Percentiles rank a stretch among this genome's conserved stretches.
Evolutionary conservation across 2,329 filamentous ascomycete species (phyloP).

Genomic region (Ascochyta koolunga): DNA sequence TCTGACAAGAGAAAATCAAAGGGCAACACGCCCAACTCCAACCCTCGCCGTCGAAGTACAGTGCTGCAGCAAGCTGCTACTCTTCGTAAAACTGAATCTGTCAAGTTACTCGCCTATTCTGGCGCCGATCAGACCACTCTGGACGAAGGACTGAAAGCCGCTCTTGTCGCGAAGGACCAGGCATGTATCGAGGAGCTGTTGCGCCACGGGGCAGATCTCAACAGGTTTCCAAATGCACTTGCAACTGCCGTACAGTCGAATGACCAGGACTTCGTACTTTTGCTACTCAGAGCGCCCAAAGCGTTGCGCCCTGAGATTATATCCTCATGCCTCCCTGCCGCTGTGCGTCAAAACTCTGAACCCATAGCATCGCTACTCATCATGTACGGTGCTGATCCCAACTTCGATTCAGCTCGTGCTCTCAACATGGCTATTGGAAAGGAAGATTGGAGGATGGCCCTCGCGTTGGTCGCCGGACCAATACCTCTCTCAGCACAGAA

Average conservation of each 20-base stretch:
- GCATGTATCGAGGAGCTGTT: slow-evolving; percentile 41
- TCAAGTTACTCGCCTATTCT: slow-evolving; percentile 40
- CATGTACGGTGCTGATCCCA: slow-evolving; percentile 44
- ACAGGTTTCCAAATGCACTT: slow-evolving; percentile 39
- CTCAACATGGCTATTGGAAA: slow-evolving; percentile 40
- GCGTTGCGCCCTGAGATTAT: slow-evolving; percentile 37
- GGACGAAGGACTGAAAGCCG: slow-evolving; percentile 42
- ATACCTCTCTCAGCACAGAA: slow-evolving; percentile 29
- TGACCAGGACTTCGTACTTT: slow-evolving; percentile 37
- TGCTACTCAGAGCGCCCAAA: slow-evolving; percentile 43
- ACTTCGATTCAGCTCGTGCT: slow-evolving; percentile 42
- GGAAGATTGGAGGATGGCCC: slow-evolving; percentile 37
- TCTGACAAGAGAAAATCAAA: slow-evolving; percentile 30
- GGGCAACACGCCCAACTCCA: slow-evolving; percentile 23
- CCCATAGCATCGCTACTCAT: slow-evolving; percentile 38
- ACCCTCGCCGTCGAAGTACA: slow-evolving; percentile 41
- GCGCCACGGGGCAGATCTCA: slow-evolving; percentile 43
- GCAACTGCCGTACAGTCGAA: slow-evolving; percentile 40
- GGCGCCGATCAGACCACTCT: slow-evolving; percentile 45
- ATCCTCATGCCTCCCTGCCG: slow-evolving; percentile 40
- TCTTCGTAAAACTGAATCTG: slow-evolving; percentile 36
- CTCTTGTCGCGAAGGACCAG: slow-evolving; percentile 40
- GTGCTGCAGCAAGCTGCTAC: slow-evolving; percentile 45
- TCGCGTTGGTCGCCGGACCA: slow-evolving; percentile 38
- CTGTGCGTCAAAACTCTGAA: slow-evolving; percentile 42